These are phyloP conservation scores for Bombardia bombarda DNA, from an alignment of 495 filamentous ascomycete genomes.

Conservation along the genomic window DNA sequence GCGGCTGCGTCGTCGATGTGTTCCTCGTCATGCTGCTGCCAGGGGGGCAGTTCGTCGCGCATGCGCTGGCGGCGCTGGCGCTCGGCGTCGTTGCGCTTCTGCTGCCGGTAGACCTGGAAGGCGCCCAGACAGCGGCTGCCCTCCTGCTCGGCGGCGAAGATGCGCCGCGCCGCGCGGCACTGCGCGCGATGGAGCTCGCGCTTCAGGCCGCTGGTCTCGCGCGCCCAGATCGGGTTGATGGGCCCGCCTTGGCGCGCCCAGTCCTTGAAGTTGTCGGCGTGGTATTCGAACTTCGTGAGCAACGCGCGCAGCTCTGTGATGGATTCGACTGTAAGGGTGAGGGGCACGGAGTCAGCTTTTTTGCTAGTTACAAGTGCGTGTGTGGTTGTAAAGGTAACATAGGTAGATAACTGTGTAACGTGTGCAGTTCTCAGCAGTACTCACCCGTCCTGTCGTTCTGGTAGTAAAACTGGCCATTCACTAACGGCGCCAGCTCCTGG, in stretches of 20 bases:
- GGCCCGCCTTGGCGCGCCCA: conserved; percentile 38
- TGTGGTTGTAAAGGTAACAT: too few relatives aligned
- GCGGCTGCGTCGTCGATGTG: not conserved
- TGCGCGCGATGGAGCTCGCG: conserved; percentile 38
- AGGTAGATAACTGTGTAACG: too few relatives aligned
- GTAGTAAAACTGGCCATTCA: conserved; percentile 41
- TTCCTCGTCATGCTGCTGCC: conserved; percentile 13
- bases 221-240: conserved; percentile 37
- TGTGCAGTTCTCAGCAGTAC: too few relatives aligned
- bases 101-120: conserved; percentile 32
- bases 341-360: not conserved
- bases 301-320: conserved; percentile 34
- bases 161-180: conserved; percentile 37
- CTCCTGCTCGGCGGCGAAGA: conserved; percentile 31
- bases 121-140: conserved; percentile 35
- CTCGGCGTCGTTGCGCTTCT: conserved; percentile 19
- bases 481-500: conserved; percentile 37
- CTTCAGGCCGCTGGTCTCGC: conserved; percentile 29
- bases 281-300: conserved; percentile 27
- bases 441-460: conserved; percentile 39
- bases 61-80: conserved; percentile 9
- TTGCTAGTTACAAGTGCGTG: not conserved
- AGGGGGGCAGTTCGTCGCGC: conserved; percentile 3
- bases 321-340: conserved; percentile 27
- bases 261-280: conserved; percentile 32